Evolutionary conservation across 2,329 filamentous ascomycete species (phyloP).

Genomic region (Botryosphaeria agaves): DNA sequence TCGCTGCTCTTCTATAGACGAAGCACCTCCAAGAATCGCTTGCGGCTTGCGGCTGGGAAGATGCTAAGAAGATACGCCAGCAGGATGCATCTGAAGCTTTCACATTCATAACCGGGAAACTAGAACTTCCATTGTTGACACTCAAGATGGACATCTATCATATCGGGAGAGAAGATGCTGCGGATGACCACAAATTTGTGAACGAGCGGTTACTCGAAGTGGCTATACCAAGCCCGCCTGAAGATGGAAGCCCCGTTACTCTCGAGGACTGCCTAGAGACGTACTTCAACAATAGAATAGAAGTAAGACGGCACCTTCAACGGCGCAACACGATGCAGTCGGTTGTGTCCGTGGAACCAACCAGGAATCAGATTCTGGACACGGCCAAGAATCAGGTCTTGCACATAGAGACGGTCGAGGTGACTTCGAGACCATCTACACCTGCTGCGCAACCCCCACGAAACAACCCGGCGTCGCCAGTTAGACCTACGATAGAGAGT

Average conservation of each 20-base stretch:
- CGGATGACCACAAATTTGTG: constrained; percentile 86
- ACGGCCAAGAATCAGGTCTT: constrained; percentile 19
- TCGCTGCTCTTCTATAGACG: too few relatives aligned
- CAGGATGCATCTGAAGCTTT: constrained; percentile 96
- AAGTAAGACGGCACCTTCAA: constrained; percentile 63
- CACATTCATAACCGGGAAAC: constrained; percentile 77
- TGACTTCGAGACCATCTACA: constrained; percentile 14
- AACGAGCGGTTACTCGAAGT: constrained; percentile 84
- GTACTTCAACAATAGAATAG: constrained; percentile 89
- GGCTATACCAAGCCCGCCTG: constrained; percentile 60
- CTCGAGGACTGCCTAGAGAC: constrained; percentile 84
- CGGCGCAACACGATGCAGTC: constrained; percentile 40
- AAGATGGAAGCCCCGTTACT: constrained; percentile 51
- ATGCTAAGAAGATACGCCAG: constrained; percentile 59
- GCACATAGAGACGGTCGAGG: constrained; percentile 27
- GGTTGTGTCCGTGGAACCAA: constrained; percentile 15
- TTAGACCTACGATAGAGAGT: constrained; percentile 17
- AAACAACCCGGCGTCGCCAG: constrained; percentile 10
- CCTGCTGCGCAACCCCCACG: constrained; percentile 16
- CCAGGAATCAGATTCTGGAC: constrained; percentile 2
- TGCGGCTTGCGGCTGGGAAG: constrained; percentile 74
- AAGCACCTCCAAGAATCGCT: constrained; percentile 67
- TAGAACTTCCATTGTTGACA: constrained; percentile 74
- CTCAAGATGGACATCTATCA: constrained; percentile 92
- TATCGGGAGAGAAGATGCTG: constrained; percentile 64